phyloP scores from a whole-genome alignment of 495 filamentous ascomycete species.

The Podospora pseudoanserina region DNA sequence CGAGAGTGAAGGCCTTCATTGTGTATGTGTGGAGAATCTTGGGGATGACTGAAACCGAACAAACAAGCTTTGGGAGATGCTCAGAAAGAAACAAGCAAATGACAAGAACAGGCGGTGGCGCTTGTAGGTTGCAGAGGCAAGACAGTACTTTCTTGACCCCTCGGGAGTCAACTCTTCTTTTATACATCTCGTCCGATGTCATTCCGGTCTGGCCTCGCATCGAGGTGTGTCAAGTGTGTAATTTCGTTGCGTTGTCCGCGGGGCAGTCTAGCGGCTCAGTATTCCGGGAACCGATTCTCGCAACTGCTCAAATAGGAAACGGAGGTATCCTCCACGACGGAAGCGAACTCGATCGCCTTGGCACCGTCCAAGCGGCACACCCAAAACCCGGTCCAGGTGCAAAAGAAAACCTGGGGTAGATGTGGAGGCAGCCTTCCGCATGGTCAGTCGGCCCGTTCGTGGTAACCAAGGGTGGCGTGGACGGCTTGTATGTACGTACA shows the following conservation, averaged over 20 bases:
- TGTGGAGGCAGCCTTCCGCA: background rate
- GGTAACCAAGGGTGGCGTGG: background rate
- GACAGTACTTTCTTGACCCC: background rate
- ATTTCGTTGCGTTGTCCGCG: background rate
- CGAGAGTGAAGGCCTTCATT: slow-evolving; percentile 27
- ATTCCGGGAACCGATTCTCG: background rate
- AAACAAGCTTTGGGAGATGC: background rate
- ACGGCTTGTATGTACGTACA: background rate
- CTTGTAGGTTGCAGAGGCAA: background rate
- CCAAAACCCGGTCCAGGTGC: background rate
- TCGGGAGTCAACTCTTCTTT: background rate
- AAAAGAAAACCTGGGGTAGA: background rate
- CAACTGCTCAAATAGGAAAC: slow-evolving; percentile 5
- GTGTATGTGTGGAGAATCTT: background rate
- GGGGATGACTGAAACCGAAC: background rate
- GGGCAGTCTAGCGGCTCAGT: background rate
- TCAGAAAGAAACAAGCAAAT: background rate
- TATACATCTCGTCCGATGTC: background rate
- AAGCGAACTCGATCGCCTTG: slow-evolving; percentile 3
- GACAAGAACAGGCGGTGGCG: background rate
- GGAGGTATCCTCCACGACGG: slow-evolving; percentile 2
- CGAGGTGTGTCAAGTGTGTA: background rate
- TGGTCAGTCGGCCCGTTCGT: background rate
- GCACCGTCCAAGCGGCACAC: background rate
- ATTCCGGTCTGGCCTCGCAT: background rate